A percentile compares a stretch with the other conserved stretches of the same genome.
Conservation (phyloP, 2,329 filamentous ascomycete species). For the Neofusicoccum parvum region DNA sequence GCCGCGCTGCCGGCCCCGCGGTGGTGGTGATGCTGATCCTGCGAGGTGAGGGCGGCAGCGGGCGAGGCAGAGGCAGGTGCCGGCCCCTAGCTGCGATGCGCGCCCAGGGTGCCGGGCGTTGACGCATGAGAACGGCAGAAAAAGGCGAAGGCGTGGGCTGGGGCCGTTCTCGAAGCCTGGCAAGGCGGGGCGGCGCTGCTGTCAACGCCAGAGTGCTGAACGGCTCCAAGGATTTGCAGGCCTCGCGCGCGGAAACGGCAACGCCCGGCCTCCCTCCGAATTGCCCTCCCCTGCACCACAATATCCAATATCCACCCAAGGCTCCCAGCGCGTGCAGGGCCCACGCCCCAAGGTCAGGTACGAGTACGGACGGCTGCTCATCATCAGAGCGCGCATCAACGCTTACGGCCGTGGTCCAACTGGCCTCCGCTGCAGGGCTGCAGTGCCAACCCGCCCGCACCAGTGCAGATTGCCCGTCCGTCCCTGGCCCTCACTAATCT, state of each 20-base stretch:
- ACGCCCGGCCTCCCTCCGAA: constrained; percentile 17
- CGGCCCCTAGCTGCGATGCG: constrained; percentile 17
- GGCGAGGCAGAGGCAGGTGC: constrained; percentile 4
- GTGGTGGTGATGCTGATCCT: not conserved
- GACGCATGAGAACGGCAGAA: constrained; percentile 17
- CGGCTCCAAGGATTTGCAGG: constrained; percentile 19
- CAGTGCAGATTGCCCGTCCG: constrained; percentile 9
- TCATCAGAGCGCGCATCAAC: constrained; percentile 19
- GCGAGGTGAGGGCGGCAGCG: not conserved
- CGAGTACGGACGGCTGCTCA: constrained; percentile 21
- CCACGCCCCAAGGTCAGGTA: constrained; percentile 18
- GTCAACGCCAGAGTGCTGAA: constrained; percentile 22
- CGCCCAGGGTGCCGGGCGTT: constrained; percentile 19
- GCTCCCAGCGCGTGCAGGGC: constrained; percentile 15
- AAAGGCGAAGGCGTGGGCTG: constrained; percentile 8
- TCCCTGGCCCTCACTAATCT: constrained; percentile 22
- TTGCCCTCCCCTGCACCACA: constrained; percentile 15
- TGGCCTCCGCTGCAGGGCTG: constrained; percentile 8
- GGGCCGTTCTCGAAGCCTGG: constrained; percentile 20
- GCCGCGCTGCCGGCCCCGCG: constrained; percentile 6
- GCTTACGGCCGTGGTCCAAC: constrained; percentile 19
- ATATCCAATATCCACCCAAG: constrained; percentile 19
- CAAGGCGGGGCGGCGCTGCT: constrained; percentile 22
- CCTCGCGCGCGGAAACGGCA: constrained; percentile 19
- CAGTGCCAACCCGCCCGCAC: constrained; percentile 4